Conservation (phyloP, 768 basidiomycete genomes). For the Russula olivacea region DNA sequence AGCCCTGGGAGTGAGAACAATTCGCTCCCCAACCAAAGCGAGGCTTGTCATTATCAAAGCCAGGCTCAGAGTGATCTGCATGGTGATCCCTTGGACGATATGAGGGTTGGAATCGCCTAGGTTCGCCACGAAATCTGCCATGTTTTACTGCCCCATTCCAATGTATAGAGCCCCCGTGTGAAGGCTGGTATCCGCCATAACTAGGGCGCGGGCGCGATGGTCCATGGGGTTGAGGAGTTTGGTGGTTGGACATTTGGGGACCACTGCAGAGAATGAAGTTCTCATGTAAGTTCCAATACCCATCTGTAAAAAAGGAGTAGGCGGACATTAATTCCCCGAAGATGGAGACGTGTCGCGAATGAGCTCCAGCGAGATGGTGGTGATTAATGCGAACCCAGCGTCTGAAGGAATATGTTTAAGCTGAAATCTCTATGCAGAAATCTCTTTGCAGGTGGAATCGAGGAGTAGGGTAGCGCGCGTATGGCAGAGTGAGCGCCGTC, state of each 20-base stretch:
- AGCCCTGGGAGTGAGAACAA: constrained; percentile 26
- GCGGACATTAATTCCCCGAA: background rate
- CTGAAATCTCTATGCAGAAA: background rate
- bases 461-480: background rate
- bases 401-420: background rate
- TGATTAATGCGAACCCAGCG: background rate
- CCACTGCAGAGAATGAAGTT: constrained; percentile 15
- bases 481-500: background rate
- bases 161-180: constrained; percentile 34
- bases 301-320: background rate
- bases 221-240: constrained; percentile 47
- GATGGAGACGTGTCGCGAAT: constrained; percentile 7
- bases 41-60: constrained; percentile 11
- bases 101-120: constrained; percentile 43
- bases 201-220: constrained; percentile 38
- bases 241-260: constrained; percentile 27
- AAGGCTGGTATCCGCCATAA: constrained; percentile 50
- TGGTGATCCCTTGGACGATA: constrained; percentile 32
- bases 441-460: background rate
- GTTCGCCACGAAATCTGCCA: constrained; percentile 33
- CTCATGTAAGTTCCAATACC: constrained; percentile 7
- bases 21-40: constrained; percentile 10
- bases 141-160: constrained; percentile 38
- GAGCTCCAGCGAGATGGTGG: background rate
- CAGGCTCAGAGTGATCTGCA: constrained; percentile 17